phyloP scores from a whole-genome alignment of 495 filamentous ascomycete species.

The Penicillium cosmopolitanum region DNA sequence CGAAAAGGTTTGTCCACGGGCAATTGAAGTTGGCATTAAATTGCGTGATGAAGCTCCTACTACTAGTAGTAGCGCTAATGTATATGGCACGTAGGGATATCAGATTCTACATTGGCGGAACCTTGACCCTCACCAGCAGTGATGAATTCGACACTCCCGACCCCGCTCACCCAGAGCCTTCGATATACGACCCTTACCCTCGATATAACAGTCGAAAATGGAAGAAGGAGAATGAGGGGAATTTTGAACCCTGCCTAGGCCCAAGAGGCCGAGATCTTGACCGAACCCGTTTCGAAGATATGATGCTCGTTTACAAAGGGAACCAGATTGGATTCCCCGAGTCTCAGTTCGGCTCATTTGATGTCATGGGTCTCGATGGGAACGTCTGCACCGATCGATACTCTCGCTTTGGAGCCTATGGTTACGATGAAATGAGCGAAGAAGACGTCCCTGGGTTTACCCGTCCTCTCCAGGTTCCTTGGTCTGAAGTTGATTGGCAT shows the following conservation, averaged over 20 bases:
- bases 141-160: not conserved
- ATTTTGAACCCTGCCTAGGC: constrained; percentile 47
- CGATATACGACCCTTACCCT: constrained; percentile 55
- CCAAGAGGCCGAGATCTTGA: constrained; percentile 50
- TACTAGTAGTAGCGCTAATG: not conserved
- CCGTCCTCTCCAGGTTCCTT: constrained; percentile 49
- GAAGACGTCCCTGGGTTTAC: constrained; percentile 24
- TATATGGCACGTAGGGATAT: constrained; percentile 17
- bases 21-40: not conserved
- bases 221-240: constrained; percentile 45
- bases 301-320: constrained; percentile 48
- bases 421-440: constrained; percentile 41
- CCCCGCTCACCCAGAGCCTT: constrained; percentile 24
- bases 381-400: constrained; percentile 59
- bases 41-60: too few species aligned
- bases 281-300: constrained; percentile 47
- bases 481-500: constrained; percentile 73
- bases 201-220: constrained; percentile 51
- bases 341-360: constrained; percentile 51
- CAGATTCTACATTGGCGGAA: constrained; percentile 33
- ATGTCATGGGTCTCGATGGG: constrained; percentile 49
- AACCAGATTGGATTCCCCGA: constrained; percentile 42
- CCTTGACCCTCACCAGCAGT: constrained; percentile 29
- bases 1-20: constrained; percentile 17
- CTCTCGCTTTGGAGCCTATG: constrained; percentile 56